These are phyloP conservation scores for Sequoiadendron giganteum DNA, from an alignment of 75 land plant species.

Conservation along the genomic window DNA sequence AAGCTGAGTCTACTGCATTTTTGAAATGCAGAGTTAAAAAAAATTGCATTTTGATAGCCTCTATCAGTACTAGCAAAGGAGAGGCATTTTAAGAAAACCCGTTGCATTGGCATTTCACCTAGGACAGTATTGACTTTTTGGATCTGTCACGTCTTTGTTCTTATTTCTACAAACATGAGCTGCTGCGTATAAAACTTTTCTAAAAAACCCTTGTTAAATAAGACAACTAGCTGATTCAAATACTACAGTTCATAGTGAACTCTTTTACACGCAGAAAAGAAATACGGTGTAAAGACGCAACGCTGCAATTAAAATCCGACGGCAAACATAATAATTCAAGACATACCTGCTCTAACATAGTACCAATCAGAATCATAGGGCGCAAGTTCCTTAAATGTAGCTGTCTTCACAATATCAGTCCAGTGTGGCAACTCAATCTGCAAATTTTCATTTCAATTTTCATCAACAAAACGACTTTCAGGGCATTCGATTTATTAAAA, in stretches of 20 bases:
- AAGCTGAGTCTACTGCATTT: not conserved
- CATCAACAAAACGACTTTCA: not conserved
- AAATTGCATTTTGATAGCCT: too few relatives aligned
- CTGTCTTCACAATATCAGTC: constrained; percentile 83
- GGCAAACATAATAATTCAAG: not conserved
- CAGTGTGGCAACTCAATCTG: constrained; percentile 78
- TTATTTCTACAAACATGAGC: not conserved
- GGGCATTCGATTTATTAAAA: not conserved
- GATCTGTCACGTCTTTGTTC: not conserved
- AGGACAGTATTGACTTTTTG: too few relatives aligned
- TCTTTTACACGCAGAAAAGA: not conserved
- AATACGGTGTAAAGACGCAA: not conserved
- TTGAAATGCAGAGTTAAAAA: not conserved
- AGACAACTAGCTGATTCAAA: too few relatives aligned
- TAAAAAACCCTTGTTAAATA: not conserved
- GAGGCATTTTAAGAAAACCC: too few relatives aligned
- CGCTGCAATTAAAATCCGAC: not conserved
- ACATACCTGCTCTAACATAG: constrained; percentile 70
- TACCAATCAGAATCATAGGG: constrained; percentile 86
- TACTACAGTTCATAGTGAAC: not conserved
- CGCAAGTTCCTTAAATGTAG: constrained; percentile 69
- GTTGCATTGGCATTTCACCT: too few relatives aligned
- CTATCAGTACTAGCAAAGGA: too few relatives aligned
- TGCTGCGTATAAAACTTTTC: not conserved
- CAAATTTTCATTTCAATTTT: not conserved